These are phyloP conservation scores for Ceratobasidium sp. DNA, from an alignment of 1,284 basidiomycete species.

Conservation along the genomic window DNA sequence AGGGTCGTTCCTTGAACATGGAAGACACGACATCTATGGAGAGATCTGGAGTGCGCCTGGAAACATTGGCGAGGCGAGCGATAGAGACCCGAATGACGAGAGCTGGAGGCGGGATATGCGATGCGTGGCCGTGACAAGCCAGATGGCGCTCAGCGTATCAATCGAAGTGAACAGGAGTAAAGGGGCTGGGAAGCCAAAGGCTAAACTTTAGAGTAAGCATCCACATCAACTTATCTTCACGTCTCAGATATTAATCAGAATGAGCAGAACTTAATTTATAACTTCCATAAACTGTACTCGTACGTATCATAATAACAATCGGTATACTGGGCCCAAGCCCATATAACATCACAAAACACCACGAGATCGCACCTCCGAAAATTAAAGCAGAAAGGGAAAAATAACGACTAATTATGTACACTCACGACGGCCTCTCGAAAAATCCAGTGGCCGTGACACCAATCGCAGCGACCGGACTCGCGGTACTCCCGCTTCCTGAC, in stretches of 20 bases:
- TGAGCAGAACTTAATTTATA: not conserved
- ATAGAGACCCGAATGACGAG: constrained; percentile 4
- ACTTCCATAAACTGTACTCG: not conserved
- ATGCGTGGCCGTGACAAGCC: constrained; percentile 25
- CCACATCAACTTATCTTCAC: not conserved
- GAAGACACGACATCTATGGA: constrained; percentile 28
- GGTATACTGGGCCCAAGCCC: constrained; percentile 7
- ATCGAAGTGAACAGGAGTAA: constrained; percentile 14
- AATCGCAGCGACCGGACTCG: constrained; percentile 74
- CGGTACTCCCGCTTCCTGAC: constrained; percentile 63
- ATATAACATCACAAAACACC: not conserved
- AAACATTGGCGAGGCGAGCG: constrained; percentile 8
- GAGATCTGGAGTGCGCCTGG: constrained; percentile 37
- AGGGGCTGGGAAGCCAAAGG: constrained; percentile 13
- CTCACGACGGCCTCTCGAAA: constrained; percentile 55
- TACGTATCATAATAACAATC: constrained; percentile 33
- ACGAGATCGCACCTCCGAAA: not conserved
- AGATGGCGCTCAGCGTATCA: constrained; percentile 19
- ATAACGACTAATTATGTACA: not conserved
- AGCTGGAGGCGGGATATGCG: constrained; percentile 32
- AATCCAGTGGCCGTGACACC: constrained; percentile 78
- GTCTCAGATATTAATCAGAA: not conserved
- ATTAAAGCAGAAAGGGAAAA: not conserved
- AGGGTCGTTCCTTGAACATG: constrained; percentile 21
- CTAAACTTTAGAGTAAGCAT: not conserved